Evolutionary conservation across 2,329 filamentous ascomycete species (phyloP), one percentile per base, ranked within the genome.

Genomic region (Colletotrichum chlorophyti): DNA sequence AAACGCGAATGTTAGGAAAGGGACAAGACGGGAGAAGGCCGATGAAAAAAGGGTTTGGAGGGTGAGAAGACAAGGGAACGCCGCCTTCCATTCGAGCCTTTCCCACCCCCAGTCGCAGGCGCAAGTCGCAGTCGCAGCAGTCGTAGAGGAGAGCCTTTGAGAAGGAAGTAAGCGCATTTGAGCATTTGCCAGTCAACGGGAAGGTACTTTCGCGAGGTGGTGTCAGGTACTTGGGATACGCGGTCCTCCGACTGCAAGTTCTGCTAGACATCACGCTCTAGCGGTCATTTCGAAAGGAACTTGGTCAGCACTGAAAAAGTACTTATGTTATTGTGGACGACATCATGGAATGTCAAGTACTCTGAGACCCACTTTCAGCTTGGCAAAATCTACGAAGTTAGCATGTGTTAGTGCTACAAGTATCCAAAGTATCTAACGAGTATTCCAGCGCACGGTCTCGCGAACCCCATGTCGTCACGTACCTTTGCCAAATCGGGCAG

Each of bases 51-150:
- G 40, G 52, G 38, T 40, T 45, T 37, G 38, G 53, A 57, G 40
- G 38, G 52, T 15, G 54, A n/a, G 57, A 41, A 61, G 57, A 61
- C 54, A 61, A 63, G 53, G 61, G 60, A 63, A 66, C 55, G 58
- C 42, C 54, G 54, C 42, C 54, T 42, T 24, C 32, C 35, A 38
- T 38, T 38, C 24, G 27, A 47, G 49, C 35, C 49, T 47, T n/a
- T 42, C 23, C 29, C 31, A 58, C 54, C 54, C 54, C 34, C 51
- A 31, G 35, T 29, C 29, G 26, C 35, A 12, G 19, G 31, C 31
- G 23, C 53, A 24, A 29, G 47, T 52, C 32, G 42, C 51, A 35
- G 53, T 50, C 19, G 53, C 47, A 32, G 47, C 32, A n/a, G 43
- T n/a, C n/a, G n/a, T n/a, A n/a, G n/a, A n/a, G 41, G 53, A 57